Base-by-base conservation (phyloP, 2,329 filamentous ascomycete genomes). In the Colletotrichum chrysophilum region DNA sequence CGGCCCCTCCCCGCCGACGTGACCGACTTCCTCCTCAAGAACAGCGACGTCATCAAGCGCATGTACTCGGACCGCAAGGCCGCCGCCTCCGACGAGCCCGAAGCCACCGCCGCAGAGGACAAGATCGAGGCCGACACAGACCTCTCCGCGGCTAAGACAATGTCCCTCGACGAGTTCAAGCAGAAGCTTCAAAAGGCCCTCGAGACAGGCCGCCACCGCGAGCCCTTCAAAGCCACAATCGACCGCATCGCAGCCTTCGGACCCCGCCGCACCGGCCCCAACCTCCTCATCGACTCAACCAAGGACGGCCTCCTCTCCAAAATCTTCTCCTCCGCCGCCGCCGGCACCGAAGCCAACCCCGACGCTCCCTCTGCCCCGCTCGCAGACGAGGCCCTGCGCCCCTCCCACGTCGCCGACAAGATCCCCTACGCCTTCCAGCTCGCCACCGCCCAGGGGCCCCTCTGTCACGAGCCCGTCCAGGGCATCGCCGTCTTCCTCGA, bases 381-480 rank as follows among this genome's bases (percentile, higher is more conserved):
- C 8, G 85, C 86, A 5, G 86, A 88, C 64, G 89, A 91, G 71
- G 84, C 86, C 65, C 85, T 94, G 56, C 86, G 89, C 70, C 88
- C 93, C 5, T 89, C 89, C 65, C 94, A 97, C 80, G 93, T 98
- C 78, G 92, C 93, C 73, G 96, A 98, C 87, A 98, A 98, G 83
- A 94, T 98, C 77, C 89, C 92, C 10, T 96, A 99, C 83, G 96
- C 95, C 64, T 99, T 99, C 89, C 97, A 99, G 83, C 93, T 98
- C 18, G 94, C 95, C 52, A 97, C 94, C 1, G 91, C 93, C 26
- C 95, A 98, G 85, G 97, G 97, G 0, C 96, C 97, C 0, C 90
- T 98, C 66, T 98, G 97, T 85, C 91, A 95, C 80, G 97, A 99
- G 83, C 96, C 97, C 0, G 93, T 98, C 64, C 96, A 98, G 86